Conservation (phyloP, 345 rosid species). For the Brassica cretica region DNA sequence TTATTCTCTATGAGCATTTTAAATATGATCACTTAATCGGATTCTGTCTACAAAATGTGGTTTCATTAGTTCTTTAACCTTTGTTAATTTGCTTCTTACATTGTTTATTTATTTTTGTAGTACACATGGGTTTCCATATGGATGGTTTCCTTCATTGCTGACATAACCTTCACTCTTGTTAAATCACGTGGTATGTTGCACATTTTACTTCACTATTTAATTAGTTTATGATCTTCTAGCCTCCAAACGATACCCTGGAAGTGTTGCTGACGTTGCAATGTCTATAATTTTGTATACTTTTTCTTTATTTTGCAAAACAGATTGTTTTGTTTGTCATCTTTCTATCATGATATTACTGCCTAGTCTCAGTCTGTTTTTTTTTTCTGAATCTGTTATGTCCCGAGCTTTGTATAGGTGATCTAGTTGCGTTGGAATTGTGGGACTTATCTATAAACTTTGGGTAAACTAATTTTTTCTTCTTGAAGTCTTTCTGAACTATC, state of each 20-base stretch:
- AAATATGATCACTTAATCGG: background rate
- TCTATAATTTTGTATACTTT: too few relatives aligned
- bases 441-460: conserved; percentile 64
- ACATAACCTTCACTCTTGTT: conserved; percentile 77
- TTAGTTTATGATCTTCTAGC: background rate
- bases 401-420: conserved; percentile 57
- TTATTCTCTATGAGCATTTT: background rate
- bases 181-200: conserved; percentile 71
- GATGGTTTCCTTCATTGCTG: conserved; percentile 88
- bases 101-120: conserved; percentile 48
- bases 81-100: conserved; percentile 22
- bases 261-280: too few relatives aligned
- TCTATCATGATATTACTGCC: background rate
- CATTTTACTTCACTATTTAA: background rate
- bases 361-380: too few relatives aligned
- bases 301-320: too few relatives aligned
- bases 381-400: conserved; percentile 11
- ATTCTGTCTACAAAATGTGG: background rate
- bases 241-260: too few relatives aligned
- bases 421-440: conserved; percentile 56
- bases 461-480: conserved; percentile 41
- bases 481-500: conserved; percentile 3
- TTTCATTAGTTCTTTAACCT: conserved; percentile 8
- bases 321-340: too few relatives aligned
- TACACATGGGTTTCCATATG: conserved; percentile 92